Conservation (phyloP, 75 land plant species). For the Adiantum capillusveneris region DNA sequence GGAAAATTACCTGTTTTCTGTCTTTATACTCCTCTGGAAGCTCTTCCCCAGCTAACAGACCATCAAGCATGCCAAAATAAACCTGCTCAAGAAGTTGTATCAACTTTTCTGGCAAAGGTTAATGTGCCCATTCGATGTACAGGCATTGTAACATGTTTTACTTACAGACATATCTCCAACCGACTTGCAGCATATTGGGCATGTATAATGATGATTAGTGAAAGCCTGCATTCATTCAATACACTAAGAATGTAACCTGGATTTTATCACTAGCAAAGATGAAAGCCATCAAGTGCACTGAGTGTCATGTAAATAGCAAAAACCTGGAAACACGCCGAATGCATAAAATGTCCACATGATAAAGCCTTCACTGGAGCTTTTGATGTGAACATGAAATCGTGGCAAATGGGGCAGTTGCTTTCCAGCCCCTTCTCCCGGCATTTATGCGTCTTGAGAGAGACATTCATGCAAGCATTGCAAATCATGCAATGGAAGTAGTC, state of each 20-base stretch:
- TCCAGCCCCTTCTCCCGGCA: slow-evolving; percentile 77
- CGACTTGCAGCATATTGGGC: slow-evolving; percentile 85
- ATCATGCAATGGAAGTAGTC: slow-evolving; percentile 92
- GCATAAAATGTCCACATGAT: slow-evolving; percentile 91
- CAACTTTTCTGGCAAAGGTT: too few relatives aligned
- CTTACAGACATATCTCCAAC: slow-evolving; percentile 88
- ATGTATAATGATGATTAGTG: slow-evolving; percentile 67
- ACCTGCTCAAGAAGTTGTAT: slow-evolving; percentile 67
- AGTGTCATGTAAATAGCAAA: not conserved
- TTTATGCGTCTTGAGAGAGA: slow-evolving; percentile 51
- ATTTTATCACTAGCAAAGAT: not conserved
- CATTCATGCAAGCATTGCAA: slow-evolving; percentile 74
- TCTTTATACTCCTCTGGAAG: slow-evolving; percentile 90
- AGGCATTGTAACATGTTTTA: slow-evolving; percentile 1
- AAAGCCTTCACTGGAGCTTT: slow-evolving; percentile 64
- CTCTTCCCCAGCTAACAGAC: slow-evolving; percentile 69
- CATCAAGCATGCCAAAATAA: slow-evolving; percentile 99
- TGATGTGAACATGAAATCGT: slow-evolving; percentile 80
- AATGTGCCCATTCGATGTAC: too few relatives aligned
- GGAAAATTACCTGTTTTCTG: slow-evolving; percentile 67
- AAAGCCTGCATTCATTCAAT: slow-evolving; percentile 42
- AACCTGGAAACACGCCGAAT: slow-evolving; percentile 86
- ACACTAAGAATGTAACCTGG: not conserved
- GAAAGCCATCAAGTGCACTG: not conserved
- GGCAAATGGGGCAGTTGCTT: slow-evolving; percentile 82